phyloP scores from a whole-genome alignment of 768 basidiomycete genomes.

The Mycena chlorophos region DNA sequence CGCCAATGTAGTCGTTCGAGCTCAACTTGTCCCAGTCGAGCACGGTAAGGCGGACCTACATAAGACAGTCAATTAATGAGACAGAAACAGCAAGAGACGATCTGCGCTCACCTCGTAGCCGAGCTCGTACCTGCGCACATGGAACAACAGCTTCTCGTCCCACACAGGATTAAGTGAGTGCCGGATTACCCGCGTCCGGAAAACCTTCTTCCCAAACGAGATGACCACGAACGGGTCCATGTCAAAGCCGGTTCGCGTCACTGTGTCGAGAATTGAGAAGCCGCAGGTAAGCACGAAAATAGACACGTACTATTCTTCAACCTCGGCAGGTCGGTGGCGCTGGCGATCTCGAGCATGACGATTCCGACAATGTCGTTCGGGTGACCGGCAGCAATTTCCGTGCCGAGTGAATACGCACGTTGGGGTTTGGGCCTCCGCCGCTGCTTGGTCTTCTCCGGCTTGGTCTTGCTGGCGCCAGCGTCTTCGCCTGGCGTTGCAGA shows the following conservation, averaged over 20 bases:
- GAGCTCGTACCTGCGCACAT: constrained; percentile 86
- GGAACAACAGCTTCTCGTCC: constrained; percentile 96
- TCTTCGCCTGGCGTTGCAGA: constrained; percentile 11
- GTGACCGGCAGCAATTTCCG: constrained; percentile 53
- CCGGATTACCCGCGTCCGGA: constrained; percentile 85
- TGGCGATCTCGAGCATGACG: constrained; percentile 89
- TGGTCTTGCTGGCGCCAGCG: constrained; percentile 29
- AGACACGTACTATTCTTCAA: constrained; percentile 76
- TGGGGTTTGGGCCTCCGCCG: constrained; percentile 41
- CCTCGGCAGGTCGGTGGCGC: constrained; percentile 81
- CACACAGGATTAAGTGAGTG: constrained; percentile 83
- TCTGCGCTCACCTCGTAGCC: constrained; percentile 36
- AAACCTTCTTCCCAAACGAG: constrained; percentile 96
- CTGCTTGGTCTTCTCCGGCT: constrained; percentile 17
- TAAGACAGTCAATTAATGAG: background rate
- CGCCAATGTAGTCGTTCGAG: constrained; percentile 87
- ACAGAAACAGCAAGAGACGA: background rate
- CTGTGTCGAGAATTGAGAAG: constrained; percentile 34
- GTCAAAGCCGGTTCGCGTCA: constrained; percentile 87
- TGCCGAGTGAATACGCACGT: constrained; percentile 19
- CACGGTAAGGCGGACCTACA: constrained; percentile 76
- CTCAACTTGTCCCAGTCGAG: constrained; percentile 97
- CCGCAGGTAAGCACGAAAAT: background rate
- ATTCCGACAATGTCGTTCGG: constrained; percentile 88
- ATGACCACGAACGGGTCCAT: constrained; percentile 98